Evolutionary conservation across 805 yeast genomes (phyloP).

Genomic region (Yarrowia yakushimensis): DNA sequence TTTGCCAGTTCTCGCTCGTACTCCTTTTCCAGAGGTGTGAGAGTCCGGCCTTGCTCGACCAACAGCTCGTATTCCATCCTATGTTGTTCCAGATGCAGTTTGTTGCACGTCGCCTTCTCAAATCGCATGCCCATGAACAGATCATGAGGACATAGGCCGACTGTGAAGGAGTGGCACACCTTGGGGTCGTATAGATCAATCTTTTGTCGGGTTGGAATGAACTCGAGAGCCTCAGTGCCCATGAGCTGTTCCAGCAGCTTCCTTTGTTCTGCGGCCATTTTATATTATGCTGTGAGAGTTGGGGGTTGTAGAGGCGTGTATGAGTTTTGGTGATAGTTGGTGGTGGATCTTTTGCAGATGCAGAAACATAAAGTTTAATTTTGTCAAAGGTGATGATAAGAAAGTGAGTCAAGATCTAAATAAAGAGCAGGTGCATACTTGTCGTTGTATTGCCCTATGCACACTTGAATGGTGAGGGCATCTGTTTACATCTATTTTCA

Average conservation of each 20-base stretch:
- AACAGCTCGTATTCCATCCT: constrained; percentile 56
- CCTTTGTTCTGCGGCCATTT: constrained; percentile 61
- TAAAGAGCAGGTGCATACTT: no score
- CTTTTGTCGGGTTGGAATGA: constrained; percentile 36
- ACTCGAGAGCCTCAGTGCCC: constrained; percentile 49
- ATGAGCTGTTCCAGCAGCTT: constrained; percentile 73
- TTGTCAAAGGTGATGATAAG: no score
- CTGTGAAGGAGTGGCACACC: constrained; percentile 77
- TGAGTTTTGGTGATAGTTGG: background rate
- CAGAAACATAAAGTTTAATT: background rate
- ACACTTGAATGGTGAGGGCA: no score
- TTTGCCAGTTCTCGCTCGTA: constrained; percentile 47
- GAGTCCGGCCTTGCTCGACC: constrained; percentile 40
- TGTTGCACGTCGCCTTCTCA: constrained; percentile 76
- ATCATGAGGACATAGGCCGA: constrained; percentile 84
- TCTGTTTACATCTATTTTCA: no score
- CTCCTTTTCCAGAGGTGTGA: constrained; percentile 48
- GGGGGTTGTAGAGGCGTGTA: no score
- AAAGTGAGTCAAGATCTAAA: no score
- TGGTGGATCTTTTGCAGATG: constrained; percentile 15
- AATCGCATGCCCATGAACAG: constrained; percentile 77
- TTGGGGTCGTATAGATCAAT: constrained; percentile 50
- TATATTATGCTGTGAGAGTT: background rate
- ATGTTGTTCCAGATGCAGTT: constrained; percentile 68
- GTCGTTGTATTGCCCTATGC: no score